These are phyloP conservation scores for Persicaria maculosa DNA, from an alignment of 148 eudicot species.

Conservation along the genomic window DNA sequence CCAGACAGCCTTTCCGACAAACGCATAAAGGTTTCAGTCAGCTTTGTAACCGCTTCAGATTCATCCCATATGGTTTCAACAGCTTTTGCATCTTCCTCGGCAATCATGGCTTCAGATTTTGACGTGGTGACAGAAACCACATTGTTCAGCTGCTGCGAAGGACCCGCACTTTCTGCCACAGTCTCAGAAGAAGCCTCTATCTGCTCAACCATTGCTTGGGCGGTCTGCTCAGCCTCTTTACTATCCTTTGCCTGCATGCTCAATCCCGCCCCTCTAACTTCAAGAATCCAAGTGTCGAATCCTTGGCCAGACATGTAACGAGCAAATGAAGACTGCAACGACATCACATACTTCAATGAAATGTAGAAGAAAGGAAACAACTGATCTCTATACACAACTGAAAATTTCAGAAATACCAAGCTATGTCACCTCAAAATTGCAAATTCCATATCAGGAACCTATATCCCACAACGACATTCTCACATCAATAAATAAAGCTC, in stretches of 20 bases:
- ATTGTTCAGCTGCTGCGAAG: slow-evolving; percentile 24
- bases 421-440: slow-evolving; percentile 10
- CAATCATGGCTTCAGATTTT: slow-evolving; percentile 29
- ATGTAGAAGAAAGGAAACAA: background rate
- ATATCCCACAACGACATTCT: slow-evolving; percentile 5
- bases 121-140: slow-evolving; percentile 20
- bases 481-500: background rate
- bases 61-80: slow-evolving; percentile 66
- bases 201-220: slow-evolving; percentile 47
- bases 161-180: slow-evolving; percentile 32
- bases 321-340: slow-evolving; percentile 88
- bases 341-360: background rate
- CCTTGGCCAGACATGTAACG: slow-evolving; percentile 98
- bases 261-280: slow-evolving; percentile 95
- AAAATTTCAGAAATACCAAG: background rate
- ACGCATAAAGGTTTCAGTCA: slow-evolving; percentile 72
- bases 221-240: slow-evolving; percentile 55
- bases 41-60: slow-evolving; percentile 50
- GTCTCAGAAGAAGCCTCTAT: slow-evolving; percentile 67
- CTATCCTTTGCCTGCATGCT: slow-evolving; percentile 49
- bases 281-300: slow-evolving; percentile 97
- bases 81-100: slow-evolving; percentile 32
- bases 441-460: background rate
- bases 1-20: slow-evolving; percentile 77
- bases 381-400: background rate